Evolutionary conservation across 345 rosid species (phyloP).

Genomic region (Populus simonii): DNA sequence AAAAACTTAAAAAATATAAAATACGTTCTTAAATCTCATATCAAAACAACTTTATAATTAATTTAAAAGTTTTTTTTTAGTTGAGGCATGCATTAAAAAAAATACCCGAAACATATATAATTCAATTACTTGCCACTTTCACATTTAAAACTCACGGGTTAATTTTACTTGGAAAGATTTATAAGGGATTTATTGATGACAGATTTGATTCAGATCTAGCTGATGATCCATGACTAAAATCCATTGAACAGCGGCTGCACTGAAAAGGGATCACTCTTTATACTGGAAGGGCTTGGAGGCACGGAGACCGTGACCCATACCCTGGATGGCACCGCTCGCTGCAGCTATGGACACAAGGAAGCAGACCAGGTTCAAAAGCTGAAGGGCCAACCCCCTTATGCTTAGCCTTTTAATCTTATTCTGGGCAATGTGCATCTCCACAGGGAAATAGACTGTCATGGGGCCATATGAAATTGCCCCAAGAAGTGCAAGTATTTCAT

Average conservation of each 20-base stretch:
- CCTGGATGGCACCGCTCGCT: conserved; percentile 23
- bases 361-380: conserved; percentile 18
- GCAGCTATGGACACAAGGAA: conserved; percentile 18
- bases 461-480: conserved; percentile 29
- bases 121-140: no score
- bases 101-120: no score
- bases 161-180: no score
- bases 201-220: no score
- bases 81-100: no score
- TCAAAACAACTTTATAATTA: no score
- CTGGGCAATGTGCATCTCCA: conserved; percentile 27
- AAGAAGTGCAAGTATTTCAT: conserved; percentile 26
- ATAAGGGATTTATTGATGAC: no score
- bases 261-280: background rate
- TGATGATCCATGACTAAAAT: no score
- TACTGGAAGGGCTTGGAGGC: conserved; percentile 14
- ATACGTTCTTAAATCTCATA: no score
- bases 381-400: conserved; percentile 12
- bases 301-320: conserved; percentile 4
- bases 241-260: background rate
- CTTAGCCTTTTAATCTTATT: conserved; percentile 9
- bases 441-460: conserved; percentile 28
- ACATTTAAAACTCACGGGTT: no score
- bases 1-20: no score
- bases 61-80: no score